Evolutionary conservation across 495 filamentous ascomycete species (phyloP).

Genomic region (Pseudevernia furfuracea): DNA sequence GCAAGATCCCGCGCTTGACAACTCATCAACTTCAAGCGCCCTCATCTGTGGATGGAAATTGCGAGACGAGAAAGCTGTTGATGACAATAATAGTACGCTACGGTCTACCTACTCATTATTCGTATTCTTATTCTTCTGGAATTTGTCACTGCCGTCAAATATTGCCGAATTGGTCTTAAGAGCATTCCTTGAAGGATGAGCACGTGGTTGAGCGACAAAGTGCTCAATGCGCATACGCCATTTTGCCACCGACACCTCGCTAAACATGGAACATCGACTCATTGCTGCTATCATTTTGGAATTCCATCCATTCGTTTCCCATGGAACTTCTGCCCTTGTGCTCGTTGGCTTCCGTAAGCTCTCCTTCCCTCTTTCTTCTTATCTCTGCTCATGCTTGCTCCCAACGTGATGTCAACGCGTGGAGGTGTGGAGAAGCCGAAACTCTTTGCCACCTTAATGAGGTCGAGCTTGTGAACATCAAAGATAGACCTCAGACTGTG

Average conservation of each 20-base stretch:
- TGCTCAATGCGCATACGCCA: no score
- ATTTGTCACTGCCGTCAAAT: neutral
- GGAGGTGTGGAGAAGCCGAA: conserved; percentile 90
- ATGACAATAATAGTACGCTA: no score
- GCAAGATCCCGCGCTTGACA: conserved; percentile 21
- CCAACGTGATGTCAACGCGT: conserved; percentile 79
- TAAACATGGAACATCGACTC: neutral
- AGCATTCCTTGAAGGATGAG: neutral
- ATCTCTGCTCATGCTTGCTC: conserved; percentile 77
- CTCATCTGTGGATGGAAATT: neutral
- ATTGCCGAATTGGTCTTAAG: neutral
- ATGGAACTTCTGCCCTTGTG: conserved; percentile 30
- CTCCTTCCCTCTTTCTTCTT: conserved; percentile 76
- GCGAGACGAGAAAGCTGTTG: no score
- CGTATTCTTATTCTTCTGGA: neutral
- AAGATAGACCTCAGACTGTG: conserved; percentile 87
- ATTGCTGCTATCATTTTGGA: neutral
- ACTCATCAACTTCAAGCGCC: conserved; percentile 20
- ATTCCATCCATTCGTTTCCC: conserved; percentile 16
- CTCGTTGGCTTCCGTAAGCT: conserved; percentile 69
- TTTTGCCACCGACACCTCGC: neutral
- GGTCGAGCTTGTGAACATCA: conserved; percentile 86
- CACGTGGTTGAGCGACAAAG: neutral
- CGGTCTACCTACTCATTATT: neutral
- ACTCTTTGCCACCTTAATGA: conserved; percentile 86